Percentiles rank a stretch among this genome's conserved stretches.
Evolutionary conservation across 1,284 basidiomycete genomes (phyloP).

Genomic region (Ustilago bromivora): DNA sequence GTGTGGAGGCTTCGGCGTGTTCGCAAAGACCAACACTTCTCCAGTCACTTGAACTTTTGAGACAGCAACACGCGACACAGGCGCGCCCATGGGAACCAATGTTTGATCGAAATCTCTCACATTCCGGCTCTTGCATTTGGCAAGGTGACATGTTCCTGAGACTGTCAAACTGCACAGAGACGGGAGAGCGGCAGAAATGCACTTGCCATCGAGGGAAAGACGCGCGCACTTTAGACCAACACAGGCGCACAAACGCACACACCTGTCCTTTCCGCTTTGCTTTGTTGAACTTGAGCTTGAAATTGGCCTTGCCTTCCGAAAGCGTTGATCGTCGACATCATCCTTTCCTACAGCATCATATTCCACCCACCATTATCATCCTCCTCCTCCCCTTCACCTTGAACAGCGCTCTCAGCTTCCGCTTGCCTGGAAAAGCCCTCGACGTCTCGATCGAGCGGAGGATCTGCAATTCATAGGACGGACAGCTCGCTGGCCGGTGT

Average conservation of each 20-base stretch:
- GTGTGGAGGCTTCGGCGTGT: not conserved
- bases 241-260: conserved; percentile 6
- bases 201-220: not conserved
- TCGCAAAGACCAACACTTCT: conserved; percentile 14
- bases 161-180: conserved; percentile 4
- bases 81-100: not conserved
- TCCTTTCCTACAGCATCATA: conserved; percentile 1
- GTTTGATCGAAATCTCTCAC: not conserved
- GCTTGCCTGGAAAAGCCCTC: not conserved
- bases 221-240: conserved; percentile 10
- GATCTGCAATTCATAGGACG: not conserved
- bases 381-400: not conserved
- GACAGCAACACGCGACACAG: not conserved
- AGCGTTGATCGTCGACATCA: not conserved
- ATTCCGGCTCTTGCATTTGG: not conserved
- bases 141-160: conserved; percentile 7
- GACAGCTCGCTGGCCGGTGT: too few relatives aligned
- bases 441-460: not conserved
- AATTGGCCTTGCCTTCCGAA: not conserved
- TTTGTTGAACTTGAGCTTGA: conserved; percentile 3
- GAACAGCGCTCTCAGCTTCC: not conserved
- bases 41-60: not conserved
- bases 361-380: not conserved
- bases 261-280: not conserved
- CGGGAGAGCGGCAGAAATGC: not conserved